A percentile compares a stretch with the other conserved stretches of the same genome.
Evolutionary conservation across 805 yeast genomes (phyloP).

Genomic region (Candida loeiensis): DNA sequence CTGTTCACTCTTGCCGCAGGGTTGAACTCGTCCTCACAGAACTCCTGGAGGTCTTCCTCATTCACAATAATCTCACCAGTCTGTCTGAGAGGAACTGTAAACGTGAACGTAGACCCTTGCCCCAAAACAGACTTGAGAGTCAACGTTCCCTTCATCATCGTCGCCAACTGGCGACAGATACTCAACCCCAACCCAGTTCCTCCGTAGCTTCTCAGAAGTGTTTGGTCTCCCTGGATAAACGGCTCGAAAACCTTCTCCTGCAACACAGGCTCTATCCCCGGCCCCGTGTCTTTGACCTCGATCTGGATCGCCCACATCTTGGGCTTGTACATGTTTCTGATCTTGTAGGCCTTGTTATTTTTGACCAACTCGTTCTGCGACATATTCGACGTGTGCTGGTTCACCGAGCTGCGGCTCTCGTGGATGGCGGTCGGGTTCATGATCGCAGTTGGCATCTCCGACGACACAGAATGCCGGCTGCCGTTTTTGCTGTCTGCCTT

Average conservation of each 20-base stretch:
- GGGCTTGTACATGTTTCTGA: conserved; percentile 35
- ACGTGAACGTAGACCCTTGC: conserved; percentile 78
- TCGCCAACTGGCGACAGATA: conserved; percentile 87
- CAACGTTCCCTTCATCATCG: conserved; percentile 86
- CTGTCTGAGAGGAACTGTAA: conserved; percentile 74
- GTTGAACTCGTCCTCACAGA: conserved; percentile 69
- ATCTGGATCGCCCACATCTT: conserved; percentile 60
- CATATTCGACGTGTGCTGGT: conserved; percentile 5
- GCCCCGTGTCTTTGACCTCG: conserved; percentile 85
- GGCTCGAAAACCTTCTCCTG: conserved; percentile 91
- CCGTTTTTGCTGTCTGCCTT: not conserved
- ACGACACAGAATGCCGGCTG: not conserved
- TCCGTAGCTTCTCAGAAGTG: conserved; percentile 84
- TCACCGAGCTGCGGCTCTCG: not conserved
- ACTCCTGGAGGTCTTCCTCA: conserved; percentile 33
- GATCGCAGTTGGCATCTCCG: not conserved
- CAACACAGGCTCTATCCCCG: conserved; percentile 82
- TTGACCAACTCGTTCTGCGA: conserved; percentile 30
- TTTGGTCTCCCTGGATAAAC: conserved; percentile 95
- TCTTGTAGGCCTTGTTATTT: conserved; percentile 31
- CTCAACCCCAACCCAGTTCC: conserved; percentile 93
- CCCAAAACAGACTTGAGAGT: conserved; percentile 71
- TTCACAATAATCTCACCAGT: conserved; percentile 49
- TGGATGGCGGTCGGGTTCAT: not conserved
- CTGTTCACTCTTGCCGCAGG: conserved; percentile 49